Evolutionary conservation across 495 filamentous ascomycete species (phyloP).

Genomic region (Aspergillus sclerotiicarbonarius): DNA sequence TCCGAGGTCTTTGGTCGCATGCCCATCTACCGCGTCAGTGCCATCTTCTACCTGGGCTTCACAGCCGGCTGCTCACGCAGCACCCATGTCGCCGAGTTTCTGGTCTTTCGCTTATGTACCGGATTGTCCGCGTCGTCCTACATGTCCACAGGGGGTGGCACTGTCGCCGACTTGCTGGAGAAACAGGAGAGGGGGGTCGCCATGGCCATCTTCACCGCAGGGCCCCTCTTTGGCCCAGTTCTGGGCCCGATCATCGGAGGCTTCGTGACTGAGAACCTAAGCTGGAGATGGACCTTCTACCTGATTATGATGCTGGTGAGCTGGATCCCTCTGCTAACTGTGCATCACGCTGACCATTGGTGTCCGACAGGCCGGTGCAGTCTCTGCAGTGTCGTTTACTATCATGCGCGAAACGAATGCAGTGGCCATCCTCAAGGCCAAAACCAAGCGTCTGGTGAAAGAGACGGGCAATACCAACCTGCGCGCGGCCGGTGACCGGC

Average conservation of each 20-base stretch:
- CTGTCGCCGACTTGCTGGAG: slow-evolving; percentile 39
- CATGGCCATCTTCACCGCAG: slow-evolving; percentile 39
- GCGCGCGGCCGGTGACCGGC: too few species aligned
- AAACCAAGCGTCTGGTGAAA: not conserved
- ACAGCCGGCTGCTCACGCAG: slow-evolving; percentile 44
- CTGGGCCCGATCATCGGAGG: slow-evolving; percentile 32
- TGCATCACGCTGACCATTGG: too few species aligned
- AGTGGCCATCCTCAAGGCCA: not conserved
- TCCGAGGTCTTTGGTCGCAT: slow-evolving; percentile 41
- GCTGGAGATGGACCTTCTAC: slow-evolving; percentile 32
- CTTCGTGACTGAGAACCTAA: slow-evolving; percentile 37
- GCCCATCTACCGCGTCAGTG: slow-evolving; percentile 38
- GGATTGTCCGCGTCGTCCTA: slow-evolving; percentile 39
- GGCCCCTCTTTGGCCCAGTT: slow-evolving; percentile 30
- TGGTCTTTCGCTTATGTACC: slow-evolving; percentile 41
- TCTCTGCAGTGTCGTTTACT: too few species aligned
- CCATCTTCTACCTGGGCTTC: slow-evolving; percentile 47
- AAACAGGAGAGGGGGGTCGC: slow-evolving; percentile 32
- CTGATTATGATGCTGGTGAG: too few species aligned
- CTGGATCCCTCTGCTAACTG: too few species aligned
- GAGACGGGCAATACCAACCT: not conserved
- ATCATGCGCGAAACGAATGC: too few species aligned
- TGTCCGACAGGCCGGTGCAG: too few species aligned
- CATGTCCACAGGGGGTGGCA: slow-evolving; percentile 40
- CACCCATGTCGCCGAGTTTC: slow-evolving; percentile 37